Percentiles rank a stretch among this genome's conserved stretches.
These are phyloP conservation scores for Tillandsia fasciculata DNA, from an alignment of 176 grass and related monocot genomes.

Conservation along the genomic window DNA sequence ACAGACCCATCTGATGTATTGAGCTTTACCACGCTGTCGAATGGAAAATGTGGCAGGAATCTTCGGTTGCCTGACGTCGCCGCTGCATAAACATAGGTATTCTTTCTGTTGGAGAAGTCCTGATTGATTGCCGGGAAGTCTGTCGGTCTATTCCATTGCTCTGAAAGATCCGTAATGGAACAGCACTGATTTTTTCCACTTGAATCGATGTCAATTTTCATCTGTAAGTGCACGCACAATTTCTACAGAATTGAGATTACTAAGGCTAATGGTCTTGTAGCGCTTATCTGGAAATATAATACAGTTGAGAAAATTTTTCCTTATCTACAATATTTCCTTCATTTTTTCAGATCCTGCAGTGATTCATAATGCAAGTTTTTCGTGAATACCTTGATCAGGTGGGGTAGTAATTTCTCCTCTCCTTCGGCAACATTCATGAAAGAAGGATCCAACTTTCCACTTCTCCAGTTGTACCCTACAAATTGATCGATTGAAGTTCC, in stretches of 20 bases:
- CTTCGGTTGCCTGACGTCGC: conserved; percentile 37
- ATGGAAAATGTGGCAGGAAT: conserved; percentile 73
- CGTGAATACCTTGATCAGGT: conserved; percentile 46
- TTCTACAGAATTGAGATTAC: no score
- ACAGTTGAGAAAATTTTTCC: no score
- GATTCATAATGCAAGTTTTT: neutral
- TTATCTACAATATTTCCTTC: no score
- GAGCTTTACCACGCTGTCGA: conserved; percentile 70
- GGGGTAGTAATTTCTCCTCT: conserved; percentile 51
- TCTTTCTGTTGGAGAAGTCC: conserved; percentile 37
- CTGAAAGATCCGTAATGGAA: conserved; percentile 35
- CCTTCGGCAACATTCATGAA: conserved; percentile 63
- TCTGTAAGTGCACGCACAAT: conserved; percentile 21
- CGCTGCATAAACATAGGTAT: conserved; percentile 52
- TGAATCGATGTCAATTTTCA: conserved; percentile 53
- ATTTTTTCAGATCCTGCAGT: no score
- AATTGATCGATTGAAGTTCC: neutral
- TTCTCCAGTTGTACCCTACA: conserved; percentile 66
- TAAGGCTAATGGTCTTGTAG: no score
- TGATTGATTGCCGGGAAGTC: conserved; percentile 82
- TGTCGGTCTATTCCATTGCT: conserved; percentile 44
- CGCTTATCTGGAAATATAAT: no score
- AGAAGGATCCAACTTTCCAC: conserved; percentile 61
- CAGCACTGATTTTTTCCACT: conserved; percentile 33
- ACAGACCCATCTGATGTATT: conserved; percentile 26